Percentiles rank a stretch among this genome's conserved stretches.
These are phyloP conservation scores for Magnolia sinica DNA, from an alignment of 164 flowering plant genomes.

Conservation along the genomic window DNA sequence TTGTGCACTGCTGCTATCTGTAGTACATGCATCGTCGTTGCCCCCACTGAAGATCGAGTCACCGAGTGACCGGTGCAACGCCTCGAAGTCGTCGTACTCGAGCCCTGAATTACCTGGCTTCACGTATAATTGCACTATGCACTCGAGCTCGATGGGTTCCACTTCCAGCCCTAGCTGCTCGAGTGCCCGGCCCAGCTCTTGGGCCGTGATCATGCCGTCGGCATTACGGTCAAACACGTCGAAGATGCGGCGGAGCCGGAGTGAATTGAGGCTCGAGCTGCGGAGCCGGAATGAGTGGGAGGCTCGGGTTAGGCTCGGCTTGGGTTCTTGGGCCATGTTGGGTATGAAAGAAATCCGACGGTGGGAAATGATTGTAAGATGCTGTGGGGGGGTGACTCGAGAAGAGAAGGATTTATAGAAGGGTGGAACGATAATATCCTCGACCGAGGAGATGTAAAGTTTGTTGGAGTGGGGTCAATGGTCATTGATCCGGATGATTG, in stretches of 20 bases:
- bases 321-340: not conserved
- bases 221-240: slow-evolving; percentile 69
- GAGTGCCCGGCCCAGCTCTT: slow-evolving; percentile 67
- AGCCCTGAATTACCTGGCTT: slow-evolving; percentile 50
- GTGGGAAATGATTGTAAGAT: no score
- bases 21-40: not conserved
- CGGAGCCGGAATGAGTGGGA: slow-evolving; percentile 40
- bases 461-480: no score
- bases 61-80: slow-evolving; percentile 48
- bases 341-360: no score
- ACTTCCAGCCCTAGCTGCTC: slow-evolving; percentile 56
- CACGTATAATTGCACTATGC: slow-evolving; percentile 36
- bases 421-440: no score
- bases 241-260: slow-evolving; percentile 66
- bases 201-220: slow-evolving; percentile 55
- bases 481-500: no score
- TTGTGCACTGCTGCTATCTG: slow-evolving; percentile 3
- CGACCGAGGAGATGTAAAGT: no score
- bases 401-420: no score
- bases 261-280: slow-evolving; percentile 61
- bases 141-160: slow-evolving; percentile 39
- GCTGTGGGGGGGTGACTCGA: no score
- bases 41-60: slow-evolving; percentile 29
- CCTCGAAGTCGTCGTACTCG: slow-evolving; percentile 47
- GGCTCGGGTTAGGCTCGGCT: not conserved